These are phyloP conservation scores for Straminergon stramineum DNA, from an alignment of 225 moss, liverwort and hornwort species.

Conservation along the genomic window DNA sequence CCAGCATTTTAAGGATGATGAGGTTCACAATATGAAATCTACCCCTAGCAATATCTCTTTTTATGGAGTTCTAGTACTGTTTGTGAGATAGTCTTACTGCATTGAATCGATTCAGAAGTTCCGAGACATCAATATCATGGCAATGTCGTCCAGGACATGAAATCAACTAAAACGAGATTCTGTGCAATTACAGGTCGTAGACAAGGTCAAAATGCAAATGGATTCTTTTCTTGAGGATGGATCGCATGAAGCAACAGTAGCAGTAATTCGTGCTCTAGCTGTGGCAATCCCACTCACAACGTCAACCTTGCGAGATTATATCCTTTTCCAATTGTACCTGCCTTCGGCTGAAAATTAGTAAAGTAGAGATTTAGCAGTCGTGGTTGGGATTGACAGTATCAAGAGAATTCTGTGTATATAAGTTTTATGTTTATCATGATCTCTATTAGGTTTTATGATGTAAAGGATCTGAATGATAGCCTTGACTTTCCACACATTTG, in stretches of 20 bases:
- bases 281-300: conserved; percentile 82
- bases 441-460: background rate
- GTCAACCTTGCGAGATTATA: conserved; percentile 90
- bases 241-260: conserved; percentile 88
- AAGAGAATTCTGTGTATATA: background rate
- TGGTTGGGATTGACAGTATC: background rate
- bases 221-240: conserved; percentile 97
- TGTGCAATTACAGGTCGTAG: conserved; percentile 56
- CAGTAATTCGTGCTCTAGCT: conserved; percentile 87
- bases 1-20: conserved; percentile 95
- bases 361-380: background rate
- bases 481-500: conserved; percentile 63
- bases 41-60: background rate
- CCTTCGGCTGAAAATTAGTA: background rate
- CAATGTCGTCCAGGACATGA: background rate
- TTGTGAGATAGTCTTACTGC: background rate
- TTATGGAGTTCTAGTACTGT: background rate
- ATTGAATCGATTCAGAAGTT: background rate
- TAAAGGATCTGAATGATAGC: background rate
- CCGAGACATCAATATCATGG: background rate
- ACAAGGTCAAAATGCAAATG: conserved; percentile 98
- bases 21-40: conserved; percentile 19
- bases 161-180: background rate
- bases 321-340: conserved; percentile 33
- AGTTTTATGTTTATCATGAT: background rate